Evolutionary conservation across 129 eudicot genomes (phyloP).

Genomic region (Helianthus tuberosus): DNA sequence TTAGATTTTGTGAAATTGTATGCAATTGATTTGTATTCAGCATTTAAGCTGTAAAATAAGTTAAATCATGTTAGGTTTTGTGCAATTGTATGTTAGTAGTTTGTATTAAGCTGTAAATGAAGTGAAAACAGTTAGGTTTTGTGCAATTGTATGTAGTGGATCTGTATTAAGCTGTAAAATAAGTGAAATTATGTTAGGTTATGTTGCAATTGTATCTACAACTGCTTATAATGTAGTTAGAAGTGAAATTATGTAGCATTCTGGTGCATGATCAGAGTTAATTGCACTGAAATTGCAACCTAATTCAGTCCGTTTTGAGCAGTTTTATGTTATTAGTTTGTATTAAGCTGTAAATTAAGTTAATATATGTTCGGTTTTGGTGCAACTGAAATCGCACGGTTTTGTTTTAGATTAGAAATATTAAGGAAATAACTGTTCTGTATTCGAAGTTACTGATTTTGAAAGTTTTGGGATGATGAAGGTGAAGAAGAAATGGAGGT

Average conservation of each 20-base stretch:
- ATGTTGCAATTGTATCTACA: too few relatives aligned
- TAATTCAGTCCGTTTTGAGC: not conserved
- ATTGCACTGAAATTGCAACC: not conserved
- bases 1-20: not conserved
- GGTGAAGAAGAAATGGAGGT: conserved; percentile 50
- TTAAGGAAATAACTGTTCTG: not conserved
- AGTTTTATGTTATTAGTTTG: too few relatives aligned
- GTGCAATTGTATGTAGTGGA: not conserved
- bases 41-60: not conserved
- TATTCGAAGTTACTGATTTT: conserved; percentile 14
- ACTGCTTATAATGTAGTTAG: too few relatives aligned
- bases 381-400: not conserved
- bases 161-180: not conserved
- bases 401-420: not conserved
- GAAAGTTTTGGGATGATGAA: not conserved
- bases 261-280: not conserved
- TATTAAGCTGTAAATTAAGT: too few relatives aligned
- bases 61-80: not conserved
- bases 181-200: not conserved
- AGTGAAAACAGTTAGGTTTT: not conserved
- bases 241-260: too few relatives aligned
- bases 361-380: too few relatives aligned
- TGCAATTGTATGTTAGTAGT: too few relatives aligned
- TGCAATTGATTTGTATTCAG: not conserved
- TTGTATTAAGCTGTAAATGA: not conserved